Percentiles rank a stretch among this genome's conserved stretches.
These are phyloP conservation scores for Pachysandra terminalis DNA, from an alignment of 164 flowering plant genomes.

Conservation along the genomic window DNA sequence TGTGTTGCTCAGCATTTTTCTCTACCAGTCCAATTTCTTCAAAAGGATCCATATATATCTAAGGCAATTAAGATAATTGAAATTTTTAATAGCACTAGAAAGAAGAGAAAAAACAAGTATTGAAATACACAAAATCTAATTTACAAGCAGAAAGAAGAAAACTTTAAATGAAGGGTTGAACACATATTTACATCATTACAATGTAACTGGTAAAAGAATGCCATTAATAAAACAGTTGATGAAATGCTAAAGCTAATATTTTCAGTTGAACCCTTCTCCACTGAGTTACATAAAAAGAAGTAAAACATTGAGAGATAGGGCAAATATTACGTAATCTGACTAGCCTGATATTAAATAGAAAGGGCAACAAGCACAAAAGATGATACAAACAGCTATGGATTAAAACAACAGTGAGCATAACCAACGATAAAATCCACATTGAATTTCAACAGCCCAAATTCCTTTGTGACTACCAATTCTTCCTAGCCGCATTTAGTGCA, in stretches of 20 bases:
- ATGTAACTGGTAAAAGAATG: not conserved
- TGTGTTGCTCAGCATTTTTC: slow-evolving; percentile 69
- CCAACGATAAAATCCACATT: not conserved
- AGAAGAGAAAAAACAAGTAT: not conserved
- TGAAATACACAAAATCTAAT: not conserved
- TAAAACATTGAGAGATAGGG: too few relatives aligned
- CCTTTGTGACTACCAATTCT: not conserved
- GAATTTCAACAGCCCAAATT: not conserved
- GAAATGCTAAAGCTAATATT: too few relatives aligned
- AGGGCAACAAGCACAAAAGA: not conserved
- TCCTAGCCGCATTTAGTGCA: not conserved
- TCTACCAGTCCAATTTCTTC: slow-evolving; percentile 68
- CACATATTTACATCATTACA: not conserved
- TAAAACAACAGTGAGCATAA: not conserved
- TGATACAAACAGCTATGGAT: not conserved
- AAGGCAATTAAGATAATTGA: slow-evolving; percentile 11
- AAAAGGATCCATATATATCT: slow-evolving; percentile 88
- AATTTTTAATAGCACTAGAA: slow-evolving; percentile 1
- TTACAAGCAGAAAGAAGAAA: slow-evolving; percentile 1
- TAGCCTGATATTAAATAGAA: not conserved
- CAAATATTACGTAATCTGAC: too few relatives aligned
- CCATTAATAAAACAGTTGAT: too few relatives aligned
- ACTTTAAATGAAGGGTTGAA: not conserved
- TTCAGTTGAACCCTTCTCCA: too few relatives aligned
- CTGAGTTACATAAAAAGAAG: too few relatives aligned